These are phyloP conservation scores for Rhinocladiella mackenziei DNA, from an alignment of 2,329 filamentous ascomycete genomes.

Conservation along the genomic window DNA sequence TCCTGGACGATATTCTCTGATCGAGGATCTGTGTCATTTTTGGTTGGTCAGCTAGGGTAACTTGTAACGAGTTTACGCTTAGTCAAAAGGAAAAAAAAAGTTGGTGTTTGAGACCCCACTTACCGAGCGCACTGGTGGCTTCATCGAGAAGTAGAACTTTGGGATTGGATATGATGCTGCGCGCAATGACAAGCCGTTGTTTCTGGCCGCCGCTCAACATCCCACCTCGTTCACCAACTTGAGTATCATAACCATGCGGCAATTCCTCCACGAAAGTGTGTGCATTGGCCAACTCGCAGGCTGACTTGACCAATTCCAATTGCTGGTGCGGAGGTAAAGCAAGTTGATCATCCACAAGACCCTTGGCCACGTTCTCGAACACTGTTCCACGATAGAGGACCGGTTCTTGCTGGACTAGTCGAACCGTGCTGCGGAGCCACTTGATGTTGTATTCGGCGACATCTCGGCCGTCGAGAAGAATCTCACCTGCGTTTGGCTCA, in stretches of 20 bases:
- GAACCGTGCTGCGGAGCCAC: conserved; percentile 56
- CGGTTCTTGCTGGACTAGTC: conserved; percentile 64
- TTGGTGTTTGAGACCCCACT: too few species aligned
- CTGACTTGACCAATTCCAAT: conserved; percentile 47
- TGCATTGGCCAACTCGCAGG: conserved; percentile 64
- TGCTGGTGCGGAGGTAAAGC: conserved; percentile 29
- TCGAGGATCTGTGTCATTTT: conserved; percentile 51
- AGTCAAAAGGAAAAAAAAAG: too few species aligned
- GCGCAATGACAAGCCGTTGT: conserved; percentile 71
- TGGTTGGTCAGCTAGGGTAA: too few species aligned
- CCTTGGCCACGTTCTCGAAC: conserved; percentile 58
- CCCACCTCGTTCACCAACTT: conserved; percentile 71
- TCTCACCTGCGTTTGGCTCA: conserved; percentile 41
- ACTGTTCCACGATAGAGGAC: conserved; percentile 65
- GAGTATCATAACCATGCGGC: conserved; percentile 66
- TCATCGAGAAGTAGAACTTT: conserved; percentile 69
- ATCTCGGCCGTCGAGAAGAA: conserved; percentile 53
- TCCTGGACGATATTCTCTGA: conserved; percentile 53
- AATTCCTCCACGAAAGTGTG: conserved; percentile 65
- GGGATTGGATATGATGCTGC: conserved; percentile 64
- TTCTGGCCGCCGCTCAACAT: conserved; percentile 77
- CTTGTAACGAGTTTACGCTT: too few species aligned
- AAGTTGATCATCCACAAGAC: conserved; percentile 43
- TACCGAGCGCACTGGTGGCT: conserved; percentile 68
- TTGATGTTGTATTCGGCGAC: conserved; percentile 58